Base-by-base conservation (phyloP, 1,284 basidiomycete genomes). In the Ustilago lituana region DNA sequence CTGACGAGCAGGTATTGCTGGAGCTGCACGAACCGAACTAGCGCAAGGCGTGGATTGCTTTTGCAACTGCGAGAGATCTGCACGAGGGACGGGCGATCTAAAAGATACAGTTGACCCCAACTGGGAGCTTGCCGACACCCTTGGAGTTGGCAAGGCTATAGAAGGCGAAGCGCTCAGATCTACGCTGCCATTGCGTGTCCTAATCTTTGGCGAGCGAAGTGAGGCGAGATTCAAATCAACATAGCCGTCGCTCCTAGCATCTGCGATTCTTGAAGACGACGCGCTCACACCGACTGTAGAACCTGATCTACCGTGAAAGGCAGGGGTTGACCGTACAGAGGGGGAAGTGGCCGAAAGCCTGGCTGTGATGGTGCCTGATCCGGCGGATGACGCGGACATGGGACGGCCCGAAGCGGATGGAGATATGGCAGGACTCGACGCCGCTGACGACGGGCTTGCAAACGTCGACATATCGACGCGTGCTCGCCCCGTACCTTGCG, bases 401-500 rank as follows among this genome's bases (percentile, higher is more conserved):
- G 61, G 50, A 14, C 54, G 23, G 12, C 47, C 17, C 15, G 43
- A 31, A 0, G 56, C 7, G 4, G 62, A 65, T 19, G 68, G 58
- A 36, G 68, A 71, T 57, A 61, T 60, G 20, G 55, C 50, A 24
- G 66, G 61, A 23, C 60, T 64, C 31, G 60, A 69, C 36, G 53
- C 37, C 12, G 20, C 49, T 9, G 58, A 43, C 1, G 52, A 54
- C 5, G 67, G 61, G 29, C 62, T 65, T 5, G 58, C 61, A 23
- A 65, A 62, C 14, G 58, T 55, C 19, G 68, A 71, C 58, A 71
- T 62, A 35, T 71, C 68, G 19, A 71, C 68, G 24, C 58, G 57
- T 7, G 68, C 68, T 5, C 68, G 47, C 12, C 57, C 58, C 4
- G 62, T 59, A 4, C 52, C 52, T 1, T 54, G 41, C 0, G 47